These are phyloP conservation scores for Cinnamomum micranthum DNA, from an alignment of 164 flowering plant species.

Conservation along the genomic window DNA sequence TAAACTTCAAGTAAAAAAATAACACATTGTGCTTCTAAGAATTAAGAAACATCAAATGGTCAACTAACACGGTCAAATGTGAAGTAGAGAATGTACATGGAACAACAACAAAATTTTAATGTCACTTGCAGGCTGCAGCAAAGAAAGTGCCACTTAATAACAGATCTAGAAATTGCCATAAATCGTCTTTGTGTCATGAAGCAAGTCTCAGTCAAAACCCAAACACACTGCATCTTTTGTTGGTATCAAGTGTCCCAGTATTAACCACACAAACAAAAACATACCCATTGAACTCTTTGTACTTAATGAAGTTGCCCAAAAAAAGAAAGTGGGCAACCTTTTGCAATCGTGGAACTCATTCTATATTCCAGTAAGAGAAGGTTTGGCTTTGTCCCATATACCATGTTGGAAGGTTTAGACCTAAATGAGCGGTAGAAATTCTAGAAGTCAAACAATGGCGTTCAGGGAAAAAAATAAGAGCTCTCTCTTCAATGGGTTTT, in stretches of 20 bases:
- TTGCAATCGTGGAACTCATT: not conserved
- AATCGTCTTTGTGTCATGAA: not conserved
- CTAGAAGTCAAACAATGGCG: not conserved
- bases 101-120: not conserved
- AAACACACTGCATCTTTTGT: not conserved
- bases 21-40: not conserved
- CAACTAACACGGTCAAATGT: not conserved
- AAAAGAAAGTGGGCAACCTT: not conserved
- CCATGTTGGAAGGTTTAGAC: not conserved
- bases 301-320: too few species aligned
- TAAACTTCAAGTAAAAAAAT: not conserved
- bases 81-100: not conserved
- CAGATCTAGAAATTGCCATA: not conserved
- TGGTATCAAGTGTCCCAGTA: not conserved
- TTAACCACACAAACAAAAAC: not conserved
- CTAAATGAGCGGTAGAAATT: not conserved
- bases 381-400: not conserved
- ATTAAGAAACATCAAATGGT: not conserved
- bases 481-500: too few species aligned
- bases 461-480: too few species aligned
- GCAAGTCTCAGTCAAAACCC: not conserved
- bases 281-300: not conserved
- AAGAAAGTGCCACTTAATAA: not conserved
- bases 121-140: not conserved
- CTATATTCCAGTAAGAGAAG: not conserved